Percentiles rank a stretch among this genome's conserved stretches.
Evolutionary conservation across 345 rosid species (phyloP).

Genomic region (Rhodamnia rubescens): DNA sequence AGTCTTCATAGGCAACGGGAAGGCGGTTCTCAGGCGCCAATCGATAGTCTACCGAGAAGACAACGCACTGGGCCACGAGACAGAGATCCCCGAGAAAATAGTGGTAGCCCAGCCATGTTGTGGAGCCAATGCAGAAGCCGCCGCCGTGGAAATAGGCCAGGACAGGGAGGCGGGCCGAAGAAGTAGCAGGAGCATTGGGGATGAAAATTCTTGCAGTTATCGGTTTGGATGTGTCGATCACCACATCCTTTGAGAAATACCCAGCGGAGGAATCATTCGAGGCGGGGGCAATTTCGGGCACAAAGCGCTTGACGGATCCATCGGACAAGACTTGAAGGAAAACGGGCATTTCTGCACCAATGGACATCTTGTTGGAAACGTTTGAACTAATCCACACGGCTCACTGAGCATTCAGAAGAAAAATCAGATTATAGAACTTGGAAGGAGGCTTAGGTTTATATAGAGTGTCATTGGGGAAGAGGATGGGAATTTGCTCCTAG

Average conservation of each 20-base stretch:
- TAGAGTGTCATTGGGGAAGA: background rate
- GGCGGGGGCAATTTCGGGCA: constrained; percentile 19
- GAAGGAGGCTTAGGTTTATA: background rate
- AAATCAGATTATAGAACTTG: background rate
- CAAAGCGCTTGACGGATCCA: constrained; percentile 34
- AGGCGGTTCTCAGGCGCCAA: constrained; percentile 54
- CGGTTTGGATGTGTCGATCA: constrained; percentile 23
- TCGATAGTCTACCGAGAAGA: constrained; percentile 48
- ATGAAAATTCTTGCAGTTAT: constrained; percentile 43
- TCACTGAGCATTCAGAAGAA: background rate
- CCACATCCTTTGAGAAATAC: constrained; percentile 35
- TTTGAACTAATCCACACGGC: background rate
- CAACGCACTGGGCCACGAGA: constrained; percentile 16
- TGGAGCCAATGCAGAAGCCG: constrained; percentile 52
- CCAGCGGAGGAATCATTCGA: constrained; percentile 15
- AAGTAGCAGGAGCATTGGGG: constrained; percentile 6
- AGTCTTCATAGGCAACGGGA: constrained; percentile 44
- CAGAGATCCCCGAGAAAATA: constrained; percentile 50
- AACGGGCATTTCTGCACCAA: constrained; percentile 36
- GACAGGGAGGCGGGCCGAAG: constrained; percentile 15
- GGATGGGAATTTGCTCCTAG: background rate
- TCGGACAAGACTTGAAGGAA: constrained; percentile 48
- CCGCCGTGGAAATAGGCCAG: constrained; percentile 62
- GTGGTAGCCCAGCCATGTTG: constrained; percentile 56
- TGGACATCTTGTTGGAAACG: constrained; percentile 17